Conservation (phyloP, 2,329 filamentous ascomycete genomes). For the Trichoderma polysporum region DNA sequence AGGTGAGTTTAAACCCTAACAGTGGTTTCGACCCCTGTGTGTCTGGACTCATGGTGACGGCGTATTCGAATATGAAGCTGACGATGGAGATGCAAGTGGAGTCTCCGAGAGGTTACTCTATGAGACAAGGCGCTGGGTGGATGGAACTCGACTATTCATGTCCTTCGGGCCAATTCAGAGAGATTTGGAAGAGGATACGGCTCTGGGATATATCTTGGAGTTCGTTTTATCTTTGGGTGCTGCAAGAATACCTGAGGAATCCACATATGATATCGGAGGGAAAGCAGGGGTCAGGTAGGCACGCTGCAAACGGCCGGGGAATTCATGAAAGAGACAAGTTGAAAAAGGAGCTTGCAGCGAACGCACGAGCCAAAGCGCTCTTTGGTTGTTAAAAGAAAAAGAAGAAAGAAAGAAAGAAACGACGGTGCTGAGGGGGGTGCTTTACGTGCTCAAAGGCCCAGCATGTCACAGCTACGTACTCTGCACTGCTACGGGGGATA, state of each 20-base stretch:
- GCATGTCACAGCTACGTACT: neutral
- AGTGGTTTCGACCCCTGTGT: neutral
- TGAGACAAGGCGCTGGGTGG: no score
- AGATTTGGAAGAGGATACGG: neutral
- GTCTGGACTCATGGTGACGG: neutral
- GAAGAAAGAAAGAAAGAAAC: neutral
- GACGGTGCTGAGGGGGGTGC: neutral
- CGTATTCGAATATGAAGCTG: neutral
- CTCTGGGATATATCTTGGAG: neutral
- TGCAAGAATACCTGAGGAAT: neutral
- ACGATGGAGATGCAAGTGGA: neutral
- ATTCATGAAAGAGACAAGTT: neutral
- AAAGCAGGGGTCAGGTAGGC: neutral
- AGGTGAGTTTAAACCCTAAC: neutral
- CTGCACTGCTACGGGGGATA: neutral
- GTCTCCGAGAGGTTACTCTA: neutral
- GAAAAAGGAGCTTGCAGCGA: neutral
- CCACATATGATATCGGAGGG: no score
- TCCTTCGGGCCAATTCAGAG: neutral
- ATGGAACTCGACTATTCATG: neutral
- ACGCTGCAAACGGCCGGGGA: neutral
- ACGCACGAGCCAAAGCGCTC: neutral
- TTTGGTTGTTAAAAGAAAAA: neutral
- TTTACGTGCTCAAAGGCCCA: neutral
- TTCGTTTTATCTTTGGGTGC: neutral